Percentiles rank a stretch among this genome's conserved stretches.
phyloP scores from a whole-genome alignment of 257 asterid genomes.

The Fraxinus pennsylvanica region DNA sequence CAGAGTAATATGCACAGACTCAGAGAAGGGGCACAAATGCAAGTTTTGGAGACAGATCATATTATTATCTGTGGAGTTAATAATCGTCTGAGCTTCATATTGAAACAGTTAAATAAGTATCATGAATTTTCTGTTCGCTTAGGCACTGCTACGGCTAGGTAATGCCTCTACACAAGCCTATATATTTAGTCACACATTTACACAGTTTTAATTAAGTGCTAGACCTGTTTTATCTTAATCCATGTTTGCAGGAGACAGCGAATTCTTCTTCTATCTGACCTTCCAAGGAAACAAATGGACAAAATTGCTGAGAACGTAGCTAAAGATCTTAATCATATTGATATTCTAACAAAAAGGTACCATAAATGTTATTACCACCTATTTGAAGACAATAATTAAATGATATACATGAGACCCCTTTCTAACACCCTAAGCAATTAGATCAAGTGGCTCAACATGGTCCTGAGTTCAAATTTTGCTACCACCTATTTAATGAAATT shows the following conservation, averaged over 20 bases:
- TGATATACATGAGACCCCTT: background rate
- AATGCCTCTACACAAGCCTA: constrained; percentile 21
- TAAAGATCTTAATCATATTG: constrained; percentile 91
- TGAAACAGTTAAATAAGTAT: constrained; percentile 91
- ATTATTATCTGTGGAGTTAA: constrained; percentile 87
- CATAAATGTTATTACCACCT: background rate
- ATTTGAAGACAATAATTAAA: background rate
- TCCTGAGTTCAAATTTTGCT: background rate
- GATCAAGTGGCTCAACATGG: background rate
- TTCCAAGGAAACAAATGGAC: constrained; percentile 94
- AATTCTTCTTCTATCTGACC: constrained; percentile 89
- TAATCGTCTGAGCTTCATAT: constrained; percentile 73
- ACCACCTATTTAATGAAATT: background rate
- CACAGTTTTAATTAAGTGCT: constrained; percentile 16
- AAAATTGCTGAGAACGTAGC: constrained; percentile 72
- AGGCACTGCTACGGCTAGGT: constrained; percentile 97
- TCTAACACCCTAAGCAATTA: too few relatives aligned
- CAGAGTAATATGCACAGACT: constrained; percentile 87
- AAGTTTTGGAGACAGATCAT: constrained; percentile 89
- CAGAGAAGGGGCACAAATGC: constrained; percentile 96
- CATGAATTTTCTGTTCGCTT: constrained; percentile 88
- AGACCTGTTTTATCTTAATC: constrained; percentile 24
- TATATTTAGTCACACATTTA: background rate
- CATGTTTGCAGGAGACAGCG: constrained; percentile 73
- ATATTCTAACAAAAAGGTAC: constrained; percentile 86